A percentile compares a stretch with the other conserved stretches of the same genome.
phyloP scores from a whole-genome alignment of 139 green algal genomes.

The Diplosphaera chodatii region DNA sequence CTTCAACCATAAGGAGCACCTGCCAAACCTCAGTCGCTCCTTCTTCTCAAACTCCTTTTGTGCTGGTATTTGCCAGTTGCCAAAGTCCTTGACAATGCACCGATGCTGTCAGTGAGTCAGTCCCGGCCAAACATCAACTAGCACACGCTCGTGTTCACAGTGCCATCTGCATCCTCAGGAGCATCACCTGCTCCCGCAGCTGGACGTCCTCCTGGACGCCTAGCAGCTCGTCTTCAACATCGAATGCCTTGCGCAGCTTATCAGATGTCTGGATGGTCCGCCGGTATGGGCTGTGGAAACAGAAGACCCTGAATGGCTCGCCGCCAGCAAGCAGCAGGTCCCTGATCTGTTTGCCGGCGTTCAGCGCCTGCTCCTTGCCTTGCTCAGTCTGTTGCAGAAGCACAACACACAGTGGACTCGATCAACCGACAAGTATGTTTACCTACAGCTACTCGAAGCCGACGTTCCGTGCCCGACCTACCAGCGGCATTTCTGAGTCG shows the following conservation, averaged over 20 bases:
- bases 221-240: constrained; percentile 26
- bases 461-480: constrained; percentile 11
- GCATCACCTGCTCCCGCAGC: constrained; percentile 53
- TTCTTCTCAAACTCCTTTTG: constrained; percentile 73
- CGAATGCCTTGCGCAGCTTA: constrained; percentile 37
- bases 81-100: constrained; percentile 31
- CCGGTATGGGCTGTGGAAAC: constrained; percentile 59
- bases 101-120: no score
- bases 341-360: constrained; percentile 59
- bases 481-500: constrained; percentile 68
- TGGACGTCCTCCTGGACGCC: constrained; percentile 86
- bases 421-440: no score
- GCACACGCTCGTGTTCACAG: no score
- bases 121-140: no score
- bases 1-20: no score
- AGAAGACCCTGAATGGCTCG: no score
- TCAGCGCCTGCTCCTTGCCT: constrained; percentile 60
- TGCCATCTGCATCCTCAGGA: no score
- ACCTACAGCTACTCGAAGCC: no score
- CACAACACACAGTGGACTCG: background rate
- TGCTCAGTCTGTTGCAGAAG: constrained; percentile 41
- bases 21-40: constrained; percentile 74
- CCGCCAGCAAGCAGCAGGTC: constrained; percentile 30
- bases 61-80: constrained; percentile 67
- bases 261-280: constrained; percentile 67